phyloP scores from a whole-genome alignment of 306 rosid genomes.

The Benincasa hispida region DNA sequence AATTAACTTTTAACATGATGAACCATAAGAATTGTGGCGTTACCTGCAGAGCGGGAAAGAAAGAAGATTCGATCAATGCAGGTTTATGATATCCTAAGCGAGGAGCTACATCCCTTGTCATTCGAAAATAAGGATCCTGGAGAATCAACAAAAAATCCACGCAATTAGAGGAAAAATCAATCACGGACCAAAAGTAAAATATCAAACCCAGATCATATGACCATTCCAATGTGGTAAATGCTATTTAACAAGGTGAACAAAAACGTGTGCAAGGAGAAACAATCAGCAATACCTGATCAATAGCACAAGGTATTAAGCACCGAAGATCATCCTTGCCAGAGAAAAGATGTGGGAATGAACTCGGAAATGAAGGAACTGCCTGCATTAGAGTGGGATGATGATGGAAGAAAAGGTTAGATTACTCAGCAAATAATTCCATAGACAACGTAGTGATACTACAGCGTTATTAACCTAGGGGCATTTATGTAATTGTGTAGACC shows the following conservation, averaged over 20 bases:
- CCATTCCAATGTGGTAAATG: not conserved
- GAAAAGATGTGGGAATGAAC: constrained; percentile 92
- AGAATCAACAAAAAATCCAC: constrained; percentile 12
- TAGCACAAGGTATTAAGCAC: constrained; percentile 95
- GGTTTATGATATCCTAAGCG: constrained; percentile 68
- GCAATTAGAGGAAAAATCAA: not conserved
- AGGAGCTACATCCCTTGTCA: constrained; percentile 98
- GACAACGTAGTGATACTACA: not conserved
- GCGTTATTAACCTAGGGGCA: no score
- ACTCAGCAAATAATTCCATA: constrained; percentile 3
- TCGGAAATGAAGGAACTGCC: constrained; percentile 98
- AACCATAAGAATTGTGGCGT: constrained; percentile 2
- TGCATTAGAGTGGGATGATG: constrained; percentile 26
- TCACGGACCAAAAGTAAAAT: not conserved
- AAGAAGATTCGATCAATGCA: constrained; percentile 73
- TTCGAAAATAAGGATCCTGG: constrained; percentile 95
- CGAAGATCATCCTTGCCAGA: constrained; percentile 57
- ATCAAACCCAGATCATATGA: not conserved
- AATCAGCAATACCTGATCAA: constrained; percentile 62
- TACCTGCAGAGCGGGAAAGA: constrained; percentile 97
- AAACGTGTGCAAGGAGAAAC: not conserved
- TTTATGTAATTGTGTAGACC: no score
- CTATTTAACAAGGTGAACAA: not conserved
- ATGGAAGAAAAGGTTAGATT: not conserved
- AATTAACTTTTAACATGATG: not conserved